A percentile compares a stretch with the other conserved stretches of the same genome.
phyloP scores from a whole-genome alignment of 2,329 filamentous ascomycete species.

The Epichloe bromicola region DNA sequence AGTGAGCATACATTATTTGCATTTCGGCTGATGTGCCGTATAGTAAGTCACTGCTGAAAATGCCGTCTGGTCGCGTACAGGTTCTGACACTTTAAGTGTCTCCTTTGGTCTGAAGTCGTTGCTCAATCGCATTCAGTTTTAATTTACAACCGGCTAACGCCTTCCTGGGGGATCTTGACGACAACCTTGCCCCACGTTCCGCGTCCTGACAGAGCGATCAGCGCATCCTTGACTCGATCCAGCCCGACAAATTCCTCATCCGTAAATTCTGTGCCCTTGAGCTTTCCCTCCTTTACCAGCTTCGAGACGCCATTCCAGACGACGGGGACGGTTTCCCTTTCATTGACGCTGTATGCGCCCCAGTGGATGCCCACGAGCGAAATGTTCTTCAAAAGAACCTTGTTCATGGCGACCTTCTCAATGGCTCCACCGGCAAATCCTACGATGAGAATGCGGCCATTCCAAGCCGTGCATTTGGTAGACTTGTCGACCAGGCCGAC shows the following conservation, averaged over 20 bases:
- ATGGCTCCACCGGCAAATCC: conserved; percentile 68
- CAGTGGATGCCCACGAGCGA: conserved; percentile 81
- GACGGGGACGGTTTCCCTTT: conserved; percentile 52
- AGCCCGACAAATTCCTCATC: conserved; percentile 74
- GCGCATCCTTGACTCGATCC: conserved; percentile 62
- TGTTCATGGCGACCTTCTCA: conserved; percentile 86
- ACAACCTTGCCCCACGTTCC: conserved; percentile 96
- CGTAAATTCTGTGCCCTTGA: conserved; percentile 68
- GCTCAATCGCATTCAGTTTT: background rate
- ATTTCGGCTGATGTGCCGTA: too few relatives aligned
- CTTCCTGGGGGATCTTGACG: conserved; percentile 64
- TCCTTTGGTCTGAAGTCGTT: too few relatives aligned
- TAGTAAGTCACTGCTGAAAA: too few relatives aligned
- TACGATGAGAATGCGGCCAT: conserved; percentile 74
- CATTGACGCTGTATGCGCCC: conserved; percentile 68
- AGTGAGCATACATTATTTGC: too few relatives aligned
- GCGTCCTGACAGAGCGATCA: conserved; percentile 64
- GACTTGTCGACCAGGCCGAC: conserved; percentile 80
- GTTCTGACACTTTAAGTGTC: too few relatives aligned
- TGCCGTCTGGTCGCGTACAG: too few relatives aligned
- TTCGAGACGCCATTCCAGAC: conserved; percentile 79
- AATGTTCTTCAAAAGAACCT: conserved; percentile 88
- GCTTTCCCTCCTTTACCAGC: conserved; percentile 65
- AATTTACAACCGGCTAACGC: conserved; percentile 39
- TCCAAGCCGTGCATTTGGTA: conserved; percentile 89